Evolutionary conservation across 257 asterid genomes (phyloP).

Genomic region (Paraleonurus japonicus): DNA sequence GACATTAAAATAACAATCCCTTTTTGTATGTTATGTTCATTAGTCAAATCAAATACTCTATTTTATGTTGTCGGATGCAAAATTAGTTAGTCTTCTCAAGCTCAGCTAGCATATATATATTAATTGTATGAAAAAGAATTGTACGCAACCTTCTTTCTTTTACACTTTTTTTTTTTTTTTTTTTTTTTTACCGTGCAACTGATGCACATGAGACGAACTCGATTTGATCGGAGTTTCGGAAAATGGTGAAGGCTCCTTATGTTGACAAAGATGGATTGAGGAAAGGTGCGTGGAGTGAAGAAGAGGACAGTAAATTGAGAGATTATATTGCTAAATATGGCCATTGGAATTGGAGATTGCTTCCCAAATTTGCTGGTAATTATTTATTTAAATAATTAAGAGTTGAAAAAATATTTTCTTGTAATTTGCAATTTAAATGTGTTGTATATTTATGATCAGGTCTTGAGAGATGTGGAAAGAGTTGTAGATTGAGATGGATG

Average conservation of each 20-base stretch:
- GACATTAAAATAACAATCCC: background rate
- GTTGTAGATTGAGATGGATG: constrained; percentile 36
- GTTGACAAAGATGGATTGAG: constrained; percentile 38
- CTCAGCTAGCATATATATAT: too few species aligned
- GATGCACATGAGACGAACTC: too few species aligned
- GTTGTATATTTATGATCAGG: constrained; percentile 13
- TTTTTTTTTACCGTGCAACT: background rate
- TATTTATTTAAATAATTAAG: background rate
- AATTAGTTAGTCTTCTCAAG: too few species aligned
- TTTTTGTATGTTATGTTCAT: background rate
- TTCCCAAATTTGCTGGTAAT: constrained; percentile 50
- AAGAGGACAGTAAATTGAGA: constrained; percentile 45
- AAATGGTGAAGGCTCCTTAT: constrained; percentile 29
- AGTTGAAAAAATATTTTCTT: background rate
- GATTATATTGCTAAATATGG: constrained; percentile 38
- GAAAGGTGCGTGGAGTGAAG: constrained; percentile 57
- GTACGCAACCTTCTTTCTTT: background rate
- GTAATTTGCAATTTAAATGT: background rate
- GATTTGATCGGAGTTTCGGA: background rate
- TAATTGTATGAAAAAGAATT: too few species aligned
- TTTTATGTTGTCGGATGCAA: too few species aligned
- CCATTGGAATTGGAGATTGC: constrained; percentile 49
- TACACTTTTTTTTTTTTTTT: too few species aligned
- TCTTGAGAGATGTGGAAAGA: constrained; percentile 34
- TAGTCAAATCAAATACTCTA: background rate